Evolutionary conservation across 345 rosid species (phyloP).

Genomic region (Clausena lansium): DNA sequence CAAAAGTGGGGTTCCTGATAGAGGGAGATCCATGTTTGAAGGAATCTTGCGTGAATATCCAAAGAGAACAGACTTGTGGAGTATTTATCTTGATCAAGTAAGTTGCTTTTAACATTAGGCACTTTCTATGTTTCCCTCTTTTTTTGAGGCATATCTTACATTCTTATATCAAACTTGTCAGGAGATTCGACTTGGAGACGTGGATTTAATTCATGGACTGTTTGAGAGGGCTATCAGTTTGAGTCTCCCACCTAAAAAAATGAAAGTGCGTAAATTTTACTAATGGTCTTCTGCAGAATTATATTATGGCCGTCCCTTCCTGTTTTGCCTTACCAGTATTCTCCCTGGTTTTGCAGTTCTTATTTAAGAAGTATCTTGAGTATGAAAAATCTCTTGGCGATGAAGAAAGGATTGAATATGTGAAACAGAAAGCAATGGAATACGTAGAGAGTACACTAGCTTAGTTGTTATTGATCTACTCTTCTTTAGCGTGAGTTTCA

Average conservation of each 20-base stretch:
- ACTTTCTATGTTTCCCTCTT: background rate
- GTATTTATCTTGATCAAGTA: slow-evolving; percentile 94
- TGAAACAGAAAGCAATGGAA: slow-evolving; percentile 82
- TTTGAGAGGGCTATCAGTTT: slow-evolving; percentile 88
- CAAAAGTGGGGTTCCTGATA: slow-evolving; percentile 83
- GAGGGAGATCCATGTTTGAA: slow-evolving; percentile 89
- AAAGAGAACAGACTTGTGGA: slow-evolving; percentile 93
- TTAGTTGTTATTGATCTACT: background rate
- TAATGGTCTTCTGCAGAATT: background rate
- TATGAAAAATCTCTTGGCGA: slow-evolving; percentile 67
- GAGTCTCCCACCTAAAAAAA: slow-evolving; percentile 82
- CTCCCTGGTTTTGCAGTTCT: slow-evolving; percentile 49
- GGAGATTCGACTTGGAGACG: slow-evolving; percentile 84
- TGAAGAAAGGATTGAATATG: slow-evolving; percentile 58
- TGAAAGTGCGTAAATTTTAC: slow-evolving; percentile 50
- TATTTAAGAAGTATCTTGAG: slow-evolving; percentile 84
- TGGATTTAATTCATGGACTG: slow-evolving; percentile 58
- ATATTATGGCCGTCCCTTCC: slow-evolving; percentile 1
- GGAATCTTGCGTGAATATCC: slow-evolving; percentile 85
- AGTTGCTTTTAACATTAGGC: slow-evolving; percentile 9
- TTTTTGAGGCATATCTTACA: slow-evolving; percentile 4
- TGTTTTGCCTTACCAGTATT: background rate
- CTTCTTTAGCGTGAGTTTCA: background rate
- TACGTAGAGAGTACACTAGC: slow-evolving; percentile 59
- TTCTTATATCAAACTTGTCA: slow-evolving; percentile 26